Conservation (phyloP, 2,329 filamentous ascomycete species). For the Fusarium solani-melongenae region DNA sequence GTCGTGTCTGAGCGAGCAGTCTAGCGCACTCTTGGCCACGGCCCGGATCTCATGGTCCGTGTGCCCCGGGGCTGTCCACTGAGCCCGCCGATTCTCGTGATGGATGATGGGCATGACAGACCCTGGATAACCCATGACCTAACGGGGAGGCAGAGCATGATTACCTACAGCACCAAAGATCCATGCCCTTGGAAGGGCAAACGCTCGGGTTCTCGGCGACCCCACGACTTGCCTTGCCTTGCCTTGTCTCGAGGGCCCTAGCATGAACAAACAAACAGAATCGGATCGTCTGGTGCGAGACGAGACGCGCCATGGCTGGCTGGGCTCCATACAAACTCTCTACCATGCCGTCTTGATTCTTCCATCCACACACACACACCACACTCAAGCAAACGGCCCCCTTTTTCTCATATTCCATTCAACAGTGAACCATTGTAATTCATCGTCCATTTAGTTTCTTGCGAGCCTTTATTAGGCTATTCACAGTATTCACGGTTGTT, state of each 20-base stretch:
- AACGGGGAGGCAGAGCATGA: slow-evolving; percentile 9
- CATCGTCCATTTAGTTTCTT: background rate
- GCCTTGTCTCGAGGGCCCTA: background rate
- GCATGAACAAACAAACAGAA: slow-evolving; percentile 19
- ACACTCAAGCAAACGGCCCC: slow-evolving; percentile 13
- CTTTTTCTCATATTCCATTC: slow-evolving; percentile 18
- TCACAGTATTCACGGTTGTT: background rate
- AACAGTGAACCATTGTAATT: slow-evolving; percentile 18
- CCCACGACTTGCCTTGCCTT: slow-evolving; percentile 16
- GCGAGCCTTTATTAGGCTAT: slow-evolving; percentile 5
- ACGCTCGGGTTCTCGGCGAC: slow-evolving; percentile 36
- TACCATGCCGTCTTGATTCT: slow-evolving; percentile 15
- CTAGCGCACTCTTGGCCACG: background rate
- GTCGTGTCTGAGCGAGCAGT: slow-evolving; percentile 26
- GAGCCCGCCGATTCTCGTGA: slow-evolving; percentile 32
- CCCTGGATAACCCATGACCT: slow-evolving; percentile 18
- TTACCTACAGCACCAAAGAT: background rate
- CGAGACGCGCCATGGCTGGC: slow-evolving; percentile 30
- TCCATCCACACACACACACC: slow-evolving; percentile 17
- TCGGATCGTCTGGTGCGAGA: slow-evolving; percentile 32
- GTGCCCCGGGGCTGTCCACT: slow-evolving; percentile 30
- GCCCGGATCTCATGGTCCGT: slow-evolving; percentile 33
- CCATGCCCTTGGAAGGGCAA: background rate
- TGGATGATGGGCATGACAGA: slow-evolving; percentile 22
- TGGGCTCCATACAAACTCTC: slow-evolving; percentile 30